Base-by-base conservation (phyloP, 148 eudicot genomes). In the Pouteria glomerata region DNA sequence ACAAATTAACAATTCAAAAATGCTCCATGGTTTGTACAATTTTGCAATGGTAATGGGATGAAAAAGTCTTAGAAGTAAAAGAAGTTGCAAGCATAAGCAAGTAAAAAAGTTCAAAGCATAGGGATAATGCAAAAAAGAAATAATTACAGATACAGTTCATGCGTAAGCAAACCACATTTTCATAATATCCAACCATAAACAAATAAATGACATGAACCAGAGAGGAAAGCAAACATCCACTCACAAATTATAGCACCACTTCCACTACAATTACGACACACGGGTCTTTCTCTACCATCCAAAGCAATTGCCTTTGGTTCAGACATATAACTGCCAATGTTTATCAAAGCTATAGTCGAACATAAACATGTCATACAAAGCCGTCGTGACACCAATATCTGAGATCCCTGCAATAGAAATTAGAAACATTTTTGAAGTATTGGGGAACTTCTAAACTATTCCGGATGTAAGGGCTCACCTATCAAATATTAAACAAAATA, bases 211-310 rank as follows among this genome's bases (percentile, higher is more conserved):
- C 13, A 57, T 27, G 16, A 71, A 59, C 51, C 39, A 47, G 52
- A 57, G 34, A 51, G 37, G 63, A 52, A 41, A 30, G 24, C 33
- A 39, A 63, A 57, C 1, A 27, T 44, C n/a, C 26, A 83, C 97
- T 86, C 73, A 94, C 98, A 94, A 33, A 94, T 91, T 60, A 94
- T 76, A 75, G 98, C 96, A 71, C 98, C 98, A 76, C 87, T 88
- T n/a, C 98, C 98, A 30, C 70, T 50, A 77, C 98, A 94, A 69
- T 94, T 94, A 45, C 97, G 90, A 76, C 98, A 94, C 2, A 42
- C 91, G 3, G 93, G 74, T 77, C 74, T 85, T 68, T 85, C 86
- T 44, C 77, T 78, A 39, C 77, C 87, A n/a, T 91, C 97, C 26
- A 81, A 44, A 73, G 91, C 89, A 71, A 69, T 34, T 51, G 92